Conservation (phyloP, 2,329 filamentous ascomycete species). For the Trichoderma afroharzianum region DNA sequence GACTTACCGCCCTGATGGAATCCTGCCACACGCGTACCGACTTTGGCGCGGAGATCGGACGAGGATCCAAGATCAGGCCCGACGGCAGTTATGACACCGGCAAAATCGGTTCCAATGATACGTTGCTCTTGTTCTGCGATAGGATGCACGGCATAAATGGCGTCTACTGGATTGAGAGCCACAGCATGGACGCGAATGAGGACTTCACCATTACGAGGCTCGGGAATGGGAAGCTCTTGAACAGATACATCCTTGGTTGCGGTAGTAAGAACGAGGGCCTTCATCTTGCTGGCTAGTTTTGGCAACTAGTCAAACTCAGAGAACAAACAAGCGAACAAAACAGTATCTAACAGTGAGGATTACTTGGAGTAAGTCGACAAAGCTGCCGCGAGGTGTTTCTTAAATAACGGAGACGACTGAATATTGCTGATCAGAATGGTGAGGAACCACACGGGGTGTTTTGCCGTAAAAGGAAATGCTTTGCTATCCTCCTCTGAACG, state of each 20-base stretch:
- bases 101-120: constrained; percentile 40
- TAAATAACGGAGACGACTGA: background rate
- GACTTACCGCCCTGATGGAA: constrained; percentile 39
- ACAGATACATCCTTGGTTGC: constrained; percentile 3
- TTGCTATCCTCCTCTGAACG: background rate
- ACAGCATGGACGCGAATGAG: constrained; percentile 26
- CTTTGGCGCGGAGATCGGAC: constrained; percentile 20
- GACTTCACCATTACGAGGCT: constrained; percentile 20
- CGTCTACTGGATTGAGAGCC: constrained; percentile 29
- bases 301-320: background rate
- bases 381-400: background rate
- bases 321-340: background rate
- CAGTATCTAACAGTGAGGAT: background rate
- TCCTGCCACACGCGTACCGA: constrained; percentile 36
- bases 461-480: constrained; percentile 5
- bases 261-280: constrained; percentile 24
- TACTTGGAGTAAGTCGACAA: background rate
- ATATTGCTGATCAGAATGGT: background rate
- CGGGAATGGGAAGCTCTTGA: constrained; percentile 20
- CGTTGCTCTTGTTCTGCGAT: constrained; percentile 30
- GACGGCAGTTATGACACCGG: constrained; percentile 31
- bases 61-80: constrained; percentile 16
- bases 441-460: background rate
- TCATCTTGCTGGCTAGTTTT: constrained; percentile 21
- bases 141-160: constrained; percentile 34